Evolutionary conservation across 495 filamentous ascomycete genomes (phyloP), one percentile per base, ranked within the genome.

Genomic region (Annulohypoxylon moriforme): DNA sequence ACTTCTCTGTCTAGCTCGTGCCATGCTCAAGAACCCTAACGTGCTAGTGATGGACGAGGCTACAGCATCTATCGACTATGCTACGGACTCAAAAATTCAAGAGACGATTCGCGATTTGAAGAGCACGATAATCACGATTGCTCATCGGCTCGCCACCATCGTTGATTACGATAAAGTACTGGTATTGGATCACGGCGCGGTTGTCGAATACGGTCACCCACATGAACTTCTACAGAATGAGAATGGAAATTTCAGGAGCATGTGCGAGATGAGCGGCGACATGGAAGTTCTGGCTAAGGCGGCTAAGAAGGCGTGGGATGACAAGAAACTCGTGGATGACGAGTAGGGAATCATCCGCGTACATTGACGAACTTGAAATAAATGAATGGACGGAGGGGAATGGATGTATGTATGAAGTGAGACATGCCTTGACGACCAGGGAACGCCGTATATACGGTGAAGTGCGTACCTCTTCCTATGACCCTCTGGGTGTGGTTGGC

Each of bases 21-120:
- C 96, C 0, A 86, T 99, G 49, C 91, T 99, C 74, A 98, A 94
- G 83, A 88, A 87, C 31, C 96, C 96, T 0, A 92, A 90, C 46
- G 96, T 99, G 16, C 83, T 99, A 3, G 91, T 99, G 77, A 98
- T 99, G 96, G 96, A 99, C 80, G 96, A 99, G 84, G 96, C 96
- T 16, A 99, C 96, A 5, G 96, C 96, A 0, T 97, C 93, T 1
- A 98, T 99, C 77, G 96, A 99, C 84, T 98, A 98, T 80, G 90
- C 89, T 34, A 99, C 96, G 14, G 96, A 99, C 75, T 83, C 89
- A 66, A 97, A 97, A 80, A 98, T 99, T 76, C 96, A 99, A 79
- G 92, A 92, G 62, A 98, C 96, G 0, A 92, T 99, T 64, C 90
- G 93, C 38, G 93, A 97, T 77, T 84, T 98, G 40, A 90, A 91